Evolutionary conservation across 306 rosid genomes (phyloP), one percentile per base, ranked within the genome.

Genomic region (Quercus dentata): DNA sequence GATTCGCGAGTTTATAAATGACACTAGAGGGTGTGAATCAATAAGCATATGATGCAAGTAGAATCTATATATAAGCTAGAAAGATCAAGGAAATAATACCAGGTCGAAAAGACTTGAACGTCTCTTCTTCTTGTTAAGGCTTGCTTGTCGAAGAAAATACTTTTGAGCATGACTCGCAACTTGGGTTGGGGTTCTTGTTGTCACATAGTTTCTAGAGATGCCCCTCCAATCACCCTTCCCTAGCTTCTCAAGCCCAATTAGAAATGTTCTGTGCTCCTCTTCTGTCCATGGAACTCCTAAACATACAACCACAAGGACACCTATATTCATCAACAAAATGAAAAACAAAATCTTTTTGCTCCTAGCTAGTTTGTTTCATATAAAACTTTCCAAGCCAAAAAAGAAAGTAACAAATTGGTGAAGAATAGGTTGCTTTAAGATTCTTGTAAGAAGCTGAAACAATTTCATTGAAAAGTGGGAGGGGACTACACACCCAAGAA

Each of bases 111-210:
- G 97, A 80, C 98, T 95, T 62, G 97, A 87, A 69, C 97, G 97
- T 25, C 94, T 78, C 80, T 90, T 87, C 86, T 92, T 94, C 70
- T 87, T 91, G 83, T 83, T 76, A 20, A 86, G 74, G 33, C 76
- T 77, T 21, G 96, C 78, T 6, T 88, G 90, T 69, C 97, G 31
- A 5, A 95, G 92, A 74, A 92, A 92, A 70, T 90, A 91, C 69
- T 95, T 95, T 30, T 95, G 99, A 85, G 99, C 99, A 84, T 95
- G 99, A 61, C 99, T 95, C 0, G 99, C 99, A 0, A 95, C 99
- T 88, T 95, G 99, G 4, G 98, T 91, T 28, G 99, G 99, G 2
- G 99, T 91, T 90, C 94, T 95, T 44, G 97, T 82, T 1, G 91
- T 90, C 19, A 95, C 99, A 18, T 84, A 95, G 69, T 85, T 85